Conservation (phyloP, 352 stramenopile species). For the Detonula confervacea region DNA sequence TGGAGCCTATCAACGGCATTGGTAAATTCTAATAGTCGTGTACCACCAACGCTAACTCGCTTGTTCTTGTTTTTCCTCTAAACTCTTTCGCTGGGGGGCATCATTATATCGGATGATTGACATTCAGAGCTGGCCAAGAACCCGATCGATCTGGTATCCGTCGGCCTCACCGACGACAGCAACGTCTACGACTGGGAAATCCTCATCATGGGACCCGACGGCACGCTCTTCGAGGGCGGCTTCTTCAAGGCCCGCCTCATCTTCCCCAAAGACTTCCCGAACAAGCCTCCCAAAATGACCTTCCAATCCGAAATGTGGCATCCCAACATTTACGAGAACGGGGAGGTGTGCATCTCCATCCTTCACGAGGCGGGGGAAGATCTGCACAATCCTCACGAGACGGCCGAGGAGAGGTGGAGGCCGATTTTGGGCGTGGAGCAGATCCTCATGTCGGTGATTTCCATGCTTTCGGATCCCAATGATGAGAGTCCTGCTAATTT, state of each 20-base stretch:
- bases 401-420: constrained; percentile 97
- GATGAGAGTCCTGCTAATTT: constrained; percentile 99
- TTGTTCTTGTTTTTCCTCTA: constrained; percentile 8
- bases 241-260: constrained; percentile 98
- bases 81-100: background rate
- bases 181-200: constrained; percentile 99
- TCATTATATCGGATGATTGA: background rate
- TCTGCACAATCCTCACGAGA: constrained; percentile 97
- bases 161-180: constrained; percentile 96
- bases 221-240: constrained; percentile 91
- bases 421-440: constrained; percentile 96
- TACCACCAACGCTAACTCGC: no score
- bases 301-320: constrained; percentile 99
- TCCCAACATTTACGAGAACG: constrained; percentile 98
- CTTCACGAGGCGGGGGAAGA: constrained; percentile 98
- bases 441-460: constrained; percentile 91
- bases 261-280: constrained; percentile 98
- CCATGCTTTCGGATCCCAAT: constrained; percentile 99
- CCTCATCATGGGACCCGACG: constrained; percentile 93
- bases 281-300: constrained; percentile 97
- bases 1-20: no score
- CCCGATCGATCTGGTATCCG: constrained; percentile 97
- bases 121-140: constrained; percentile 97
- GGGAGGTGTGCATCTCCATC: constrained; percentile 99
- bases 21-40: no score